Evolutionary conservation across 140 eudicot genomes (phyloP).

Genomic region (Stevia rebaudiana): DNA sequence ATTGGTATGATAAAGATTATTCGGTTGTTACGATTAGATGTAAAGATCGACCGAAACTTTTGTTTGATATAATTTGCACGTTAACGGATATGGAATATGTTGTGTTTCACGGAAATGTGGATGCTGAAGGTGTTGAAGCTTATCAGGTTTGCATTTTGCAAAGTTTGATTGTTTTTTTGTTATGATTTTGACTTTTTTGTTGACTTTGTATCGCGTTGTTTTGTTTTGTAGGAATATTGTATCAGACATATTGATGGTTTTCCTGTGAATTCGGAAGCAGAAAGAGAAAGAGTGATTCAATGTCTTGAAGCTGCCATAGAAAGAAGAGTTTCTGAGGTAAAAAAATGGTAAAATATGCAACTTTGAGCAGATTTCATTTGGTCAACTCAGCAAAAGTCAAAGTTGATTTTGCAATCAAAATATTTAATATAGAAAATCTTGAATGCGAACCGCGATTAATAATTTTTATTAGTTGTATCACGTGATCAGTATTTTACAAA

Average conservation of each 20-base stretch:
- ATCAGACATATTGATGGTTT: slow-evolving; percentile 74
- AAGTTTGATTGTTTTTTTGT: neutral
- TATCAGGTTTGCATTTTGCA: slow-evolving; percentile 54
- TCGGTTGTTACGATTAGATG: slow-evolving; percentile 86
- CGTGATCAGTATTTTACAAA: neutral
- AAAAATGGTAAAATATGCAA: neutral
- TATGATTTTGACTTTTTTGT: neutral
- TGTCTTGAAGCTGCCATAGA: slow-evolving; percentile 94
- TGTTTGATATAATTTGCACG: slow-evolving; percentile 85
- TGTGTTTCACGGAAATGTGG: slow-evolving; percentile 95
- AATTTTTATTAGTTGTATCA: neutral
- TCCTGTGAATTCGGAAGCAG: slow-evolving; percentile 90
- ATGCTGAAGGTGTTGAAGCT: slow-evolving; percentile 80
- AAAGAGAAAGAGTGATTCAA: slow-evolving; percentile 80
- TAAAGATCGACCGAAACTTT: slow-evolving; percentile 93
- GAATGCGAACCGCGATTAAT: neutral
- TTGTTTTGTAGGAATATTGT: slow-evolving; percentile 63
- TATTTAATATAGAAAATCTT: neutral
- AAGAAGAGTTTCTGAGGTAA: slow-evolving; percentile 92
- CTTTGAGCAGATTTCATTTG: neutral
- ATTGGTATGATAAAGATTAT: slow-evolving; percentile 92
- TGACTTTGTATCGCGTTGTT: neutral
- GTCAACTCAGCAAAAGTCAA: neutral
- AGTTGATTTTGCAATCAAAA: neutral
- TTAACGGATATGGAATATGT: slow-evolving; percentile 97